These are phyloP conservation scores for Stachybotrys chartarum DNA, from an alignment of 2,329 filamentous ascomycete species.

Conservation along the genomic window DNA sequence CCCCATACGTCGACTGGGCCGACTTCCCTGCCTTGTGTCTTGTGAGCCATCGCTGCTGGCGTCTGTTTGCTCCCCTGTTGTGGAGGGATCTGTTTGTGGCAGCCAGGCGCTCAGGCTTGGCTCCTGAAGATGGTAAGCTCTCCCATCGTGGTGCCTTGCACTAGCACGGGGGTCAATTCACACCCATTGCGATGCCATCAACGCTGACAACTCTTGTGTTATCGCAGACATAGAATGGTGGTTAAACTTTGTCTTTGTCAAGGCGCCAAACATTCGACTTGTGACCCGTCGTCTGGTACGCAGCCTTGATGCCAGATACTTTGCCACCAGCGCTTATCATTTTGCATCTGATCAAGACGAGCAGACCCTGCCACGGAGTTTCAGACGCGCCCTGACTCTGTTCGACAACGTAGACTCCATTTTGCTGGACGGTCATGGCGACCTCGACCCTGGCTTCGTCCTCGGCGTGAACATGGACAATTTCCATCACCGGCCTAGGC, in stretches of 20 bases:
- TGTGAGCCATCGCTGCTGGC: slow-evolving; percentile 39
- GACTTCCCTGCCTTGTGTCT: slow-evolving; percentile 40
- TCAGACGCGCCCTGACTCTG: slow-evolving; percentile 27
- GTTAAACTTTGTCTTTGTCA: slow-evolving; percentile 34
- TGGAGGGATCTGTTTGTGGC: slow-evolving; percentile 43
- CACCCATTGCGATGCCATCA: not conserved
- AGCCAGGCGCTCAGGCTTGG: slow-evolving; percentile 29
- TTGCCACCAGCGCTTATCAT: slow-evolving; percentile 30
- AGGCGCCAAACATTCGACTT: slow-evolving; percentile 24
- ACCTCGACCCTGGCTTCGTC: slow-evolving; percentile 34
- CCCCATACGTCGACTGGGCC: slow-evolving; percentile 31
- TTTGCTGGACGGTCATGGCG: slow-evolving; percentile 38
- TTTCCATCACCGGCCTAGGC: slow-evolving; percentile 9
- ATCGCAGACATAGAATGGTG: slow-evolving; percentile 42
- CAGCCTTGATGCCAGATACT: slow-evolving; percentile 40
- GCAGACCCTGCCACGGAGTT: slow-evolving; percentile 25
- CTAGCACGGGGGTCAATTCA: not conserved
- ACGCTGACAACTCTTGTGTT: not conserved
- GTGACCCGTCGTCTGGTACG: slow-evolving; percentile 36
- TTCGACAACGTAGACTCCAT: slow-evolving; percentile 40
- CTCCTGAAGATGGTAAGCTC: slow-evolving; percentile 37
- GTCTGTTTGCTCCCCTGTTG: slow-evolving; percentile 41
- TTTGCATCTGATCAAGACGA: slow-evolving; percentile 32
- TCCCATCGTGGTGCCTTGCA: not conserved
- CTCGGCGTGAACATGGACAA: slow-evolving; percentile 5